These are phyloP conservation scores for Neltuma alba DNA, from an alignment of 306 rosid species.

Conservation along the genomic window DNA sequence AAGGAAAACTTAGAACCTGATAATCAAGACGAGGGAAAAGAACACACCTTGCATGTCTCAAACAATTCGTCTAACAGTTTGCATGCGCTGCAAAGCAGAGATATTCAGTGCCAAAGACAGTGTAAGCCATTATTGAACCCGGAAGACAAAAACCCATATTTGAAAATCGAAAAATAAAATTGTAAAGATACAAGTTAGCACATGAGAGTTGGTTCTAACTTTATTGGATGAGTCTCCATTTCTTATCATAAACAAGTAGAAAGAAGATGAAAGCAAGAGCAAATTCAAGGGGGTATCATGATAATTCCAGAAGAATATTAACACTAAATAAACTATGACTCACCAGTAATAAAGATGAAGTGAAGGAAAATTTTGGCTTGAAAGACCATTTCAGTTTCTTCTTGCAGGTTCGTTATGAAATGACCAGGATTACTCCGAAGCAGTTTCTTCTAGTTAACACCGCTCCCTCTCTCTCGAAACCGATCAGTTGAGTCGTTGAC, in stretches of 20 bases:
- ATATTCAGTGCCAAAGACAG: constrained; percentile 6
- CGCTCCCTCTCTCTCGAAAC: background rate
- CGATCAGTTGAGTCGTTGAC: background rate
- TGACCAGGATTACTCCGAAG: background rate
- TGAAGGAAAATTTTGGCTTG: background rate
- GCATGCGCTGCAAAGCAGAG: constrained; percentile 32
- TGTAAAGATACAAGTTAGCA: constrained; percentile 9
- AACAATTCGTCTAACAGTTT: constrained; percentile 30
- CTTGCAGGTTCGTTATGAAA: background rate
- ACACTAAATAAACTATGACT: background rate
- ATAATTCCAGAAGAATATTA: background rate
- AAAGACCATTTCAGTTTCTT: constrained; percentile 19
- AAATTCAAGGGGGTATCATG: background rate
- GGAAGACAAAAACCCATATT: background rate
- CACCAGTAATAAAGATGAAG: background rate
- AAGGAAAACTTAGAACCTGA: constrained; percentile 4
- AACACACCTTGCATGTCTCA: constrained; percentile 36
- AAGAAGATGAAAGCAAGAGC: background rate
- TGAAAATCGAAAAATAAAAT: background rate
- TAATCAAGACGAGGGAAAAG: constrained; percentile 16
- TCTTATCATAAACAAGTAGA: background rate
- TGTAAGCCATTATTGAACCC: background rate
- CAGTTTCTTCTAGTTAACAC: background rate
- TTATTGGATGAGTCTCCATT: constrained; percentile 8
- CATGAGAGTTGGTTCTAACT: constrained; percentile 24